Base-by-base conservation (phyloP, 148 eudicot species). In the Chenopodium suecicum region DNA sequence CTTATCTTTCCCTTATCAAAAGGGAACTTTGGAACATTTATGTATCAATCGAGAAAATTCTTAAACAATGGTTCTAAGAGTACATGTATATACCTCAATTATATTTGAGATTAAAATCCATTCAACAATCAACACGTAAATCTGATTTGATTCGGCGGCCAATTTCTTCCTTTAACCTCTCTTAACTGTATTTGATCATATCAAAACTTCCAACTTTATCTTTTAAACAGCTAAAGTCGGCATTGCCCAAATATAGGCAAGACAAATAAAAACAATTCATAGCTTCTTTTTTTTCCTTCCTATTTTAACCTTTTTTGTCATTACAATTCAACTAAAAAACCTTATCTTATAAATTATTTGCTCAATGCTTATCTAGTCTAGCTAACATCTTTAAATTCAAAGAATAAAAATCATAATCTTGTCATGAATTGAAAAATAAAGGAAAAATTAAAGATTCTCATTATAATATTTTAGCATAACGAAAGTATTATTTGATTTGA, bases 1-100 rank as follows among this genome's bases (percentile, higher is more conserved):
- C 83, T 47, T 74, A 80, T 73, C 83, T 46, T 48, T 17, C 62
- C 19, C 78, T 80, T 80, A 80, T 80, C 78, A 63, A 46, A 80
- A 80, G 48, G 16, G 31, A 63, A 63, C 79, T 34, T 77, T 73
- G 58, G 73, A 80, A 64, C 81, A 68, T 60, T 6, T 60, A 60
- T 23, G 3, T 60, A 4, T 12, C 48, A 32, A 12, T 79, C n/a
- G 10, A 22, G 58, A 72, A 58, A 56, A 50, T 31, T 80, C 58
- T 71, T 79, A 60, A 9, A 41, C 44, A 41, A 41, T 41, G 44
- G 44, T 41, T 41, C 67, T 25, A 32, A 34, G 27, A 19, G 25
- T 54, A 54, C 20, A 75, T 75, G 78, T 14, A 75, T 75, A 75
- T 75, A 52, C 44, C 60, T 54, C 65, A 41, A 47, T 75, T 19